Conservation (phyloP, 805 yeast species). For the Pichia thaimueangensis region DNA sequence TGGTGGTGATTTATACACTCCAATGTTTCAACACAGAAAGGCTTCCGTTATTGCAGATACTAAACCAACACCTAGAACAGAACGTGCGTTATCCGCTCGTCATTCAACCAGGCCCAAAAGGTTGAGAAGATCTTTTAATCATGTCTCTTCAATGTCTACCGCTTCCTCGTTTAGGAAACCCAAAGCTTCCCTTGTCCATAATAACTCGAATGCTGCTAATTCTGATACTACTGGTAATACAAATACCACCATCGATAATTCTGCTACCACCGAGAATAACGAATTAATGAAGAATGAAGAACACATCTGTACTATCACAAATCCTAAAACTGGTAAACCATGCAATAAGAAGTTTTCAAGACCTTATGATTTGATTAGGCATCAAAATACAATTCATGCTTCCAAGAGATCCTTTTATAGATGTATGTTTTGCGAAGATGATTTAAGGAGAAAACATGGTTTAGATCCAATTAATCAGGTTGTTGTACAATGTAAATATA, state of each 20-base stretch:
- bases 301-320: slow-evolving; percentile 54
- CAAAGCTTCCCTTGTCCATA: background rate
- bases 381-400: slow-evolving; percentile 95
- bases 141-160: background rate
- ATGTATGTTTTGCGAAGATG: slow-evolving; percentile 80
- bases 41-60: slow-evolving; percentile 20
- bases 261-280: background rate
- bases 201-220: no score
- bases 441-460: slow-evolving; percentile 39
- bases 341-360: slow-evolving; percentile 83
- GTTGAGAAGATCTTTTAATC: slow-evolving; percentile 7
- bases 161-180: slow-evolving; percentile 8
- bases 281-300: slow-evolving; percentile 23
- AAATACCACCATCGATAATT: background rate
- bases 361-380: slow-evolving; percentile 90
- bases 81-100: slow-evolving; percentile 19
- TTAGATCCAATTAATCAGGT: slow-evolving; percentile 43
- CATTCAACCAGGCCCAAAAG: slow-evolving; percentile 13
- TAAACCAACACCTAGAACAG: slow-evolving; percentile 14
- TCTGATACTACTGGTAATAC: background rate
- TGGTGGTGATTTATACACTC: slow-evolving; percentile 25
- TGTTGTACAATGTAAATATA: slow-evolving; percentile 26
- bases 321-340: slow-evolving; percentile 54
- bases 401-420: slow-evolving; percentile 76
- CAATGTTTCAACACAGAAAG: slow-evolving; percentile 26